Base-by-base conservation (phyloP, 2,329 filamentous ascomycete genomes). In the Calonectria crousiana region DNA sequence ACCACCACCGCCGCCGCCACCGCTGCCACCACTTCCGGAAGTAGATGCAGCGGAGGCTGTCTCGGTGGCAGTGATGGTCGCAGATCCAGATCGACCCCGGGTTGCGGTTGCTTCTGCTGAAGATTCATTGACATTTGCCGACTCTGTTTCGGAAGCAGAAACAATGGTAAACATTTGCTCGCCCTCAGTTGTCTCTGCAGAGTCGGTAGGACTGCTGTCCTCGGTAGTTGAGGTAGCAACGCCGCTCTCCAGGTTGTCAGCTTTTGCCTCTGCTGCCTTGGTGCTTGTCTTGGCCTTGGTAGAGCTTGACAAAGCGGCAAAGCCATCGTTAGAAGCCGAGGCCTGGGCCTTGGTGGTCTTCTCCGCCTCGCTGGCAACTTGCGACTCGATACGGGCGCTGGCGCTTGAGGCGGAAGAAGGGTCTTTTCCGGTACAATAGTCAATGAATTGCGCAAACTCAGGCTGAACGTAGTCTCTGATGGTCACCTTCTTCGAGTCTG, bases 381-480 rank as follows among this genome's bases (percentile, higher is more conserved):
- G 73, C 26, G 80, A 79, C 28, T 85, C 78, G 4, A 78, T 78
- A 0, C 71, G 74, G 3, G 76, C 32, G 2, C 65, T 51, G 1
- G 73, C 56, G 9, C 75, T 75, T 1, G 75, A 62, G 1, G 78
- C 74, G 6, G 79, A 75, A 5, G 74, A 67, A 1, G 81, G 67
- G n/a, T 74, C 75, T 6, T 60, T 74, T 9, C 81, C 81, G 0
- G 81, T 30, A 77, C 91, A 92, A 78, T 82, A 92, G 41, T 81
- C 76, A 38, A 89, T 8, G 70, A 83, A 91, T 76, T 90, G 88
- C 0, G 67, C 30, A 49, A 90, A 89, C 18, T 81, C 71, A 0
- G 83, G 80, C 0, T 79, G 73, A 1, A 89, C 74, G 73, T 88
- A 87, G 1, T 81, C 78, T 38, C 82, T 79, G 10, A 78, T 75